Conservation (phyloP, 2,329 filamentous ascomycete species). For the Alternaria sp. region DNA sequence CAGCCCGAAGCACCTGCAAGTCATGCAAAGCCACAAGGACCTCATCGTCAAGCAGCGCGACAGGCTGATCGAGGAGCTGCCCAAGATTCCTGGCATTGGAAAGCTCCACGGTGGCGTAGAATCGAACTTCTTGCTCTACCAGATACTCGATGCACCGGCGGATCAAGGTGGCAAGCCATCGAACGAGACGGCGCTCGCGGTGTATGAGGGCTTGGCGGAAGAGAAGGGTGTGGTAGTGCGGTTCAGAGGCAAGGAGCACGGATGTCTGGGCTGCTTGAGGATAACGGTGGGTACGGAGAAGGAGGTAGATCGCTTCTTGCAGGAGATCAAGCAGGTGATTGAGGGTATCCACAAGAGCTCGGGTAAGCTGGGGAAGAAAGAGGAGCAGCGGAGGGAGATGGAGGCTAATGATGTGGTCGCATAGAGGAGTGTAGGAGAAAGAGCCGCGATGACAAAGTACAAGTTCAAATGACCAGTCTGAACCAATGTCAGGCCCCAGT, state of each 20-base stretch:
- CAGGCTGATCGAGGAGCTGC: constrained; percentile 75
- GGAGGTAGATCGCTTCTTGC: constrained; percentile 81
- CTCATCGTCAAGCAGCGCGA: constrained; percentile 77
- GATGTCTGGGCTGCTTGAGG: constrained; percentile 85
- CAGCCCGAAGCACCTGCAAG: constrained; percentile 67
- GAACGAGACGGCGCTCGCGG: constrained; percentile 76
- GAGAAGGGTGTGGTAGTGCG: constrained; percentile 87
- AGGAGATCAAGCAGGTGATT: constrained; percentile 66
- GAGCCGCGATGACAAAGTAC: no score
- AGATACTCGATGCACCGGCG: constrained; percentile 73
- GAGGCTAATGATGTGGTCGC: constrained; percentile 59
- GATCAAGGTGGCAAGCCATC: constrained; percentile 71
- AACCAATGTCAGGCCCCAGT: no score
- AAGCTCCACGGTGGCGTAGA: constrained; percentile 78
- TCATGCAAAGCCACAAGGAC: constrained; percentile 75
- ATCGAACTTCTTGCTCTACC: constrained; percentile 89
- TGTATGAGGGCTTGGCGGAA: constrained; percentile 87
- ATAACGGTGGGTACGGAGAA: constrained; percentile 91
- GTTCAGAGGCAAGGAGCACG: constrained; percentile 90
- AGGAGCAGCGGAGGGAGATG: constrained; percentile 56
- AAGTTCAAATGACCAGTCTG: no score
- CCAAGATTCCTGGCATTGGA: constrained; percentile 78
- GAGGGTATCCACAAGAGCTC: constrained; percentile 54
- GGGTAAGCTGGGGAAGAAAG: constrained; percentile 36
- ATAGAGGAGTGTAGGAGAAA: constrained; percentile 21